These are phyloP conservation scores for Eleusine indica DNA, from an alignment of 176 grass and related monocot species.

Conservation along the genomic window DNA sequence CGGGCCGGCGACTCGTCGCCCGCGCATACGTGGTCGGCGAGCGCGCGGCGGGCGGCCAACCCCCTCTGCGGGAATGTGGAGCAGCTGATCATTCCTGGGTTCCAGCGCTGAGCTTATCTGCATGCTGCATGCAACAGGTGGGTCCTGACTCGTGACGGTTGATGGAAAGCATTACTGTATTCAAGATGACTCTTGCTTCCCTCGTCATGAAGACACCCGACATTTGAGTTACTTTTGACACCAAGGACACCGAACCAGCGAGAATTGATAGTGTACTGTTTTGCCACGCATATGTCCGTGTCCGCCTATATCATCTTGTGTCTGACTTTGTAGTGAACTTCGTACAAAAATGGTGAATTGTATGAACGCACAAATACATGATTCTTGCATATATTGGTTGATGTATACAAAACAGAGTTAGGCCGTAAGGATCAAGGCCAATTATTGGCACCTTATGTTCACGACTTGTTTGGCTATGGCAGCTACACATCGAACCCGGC, in stretches of 20 bases:
- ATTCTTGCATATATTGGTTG: neutral
- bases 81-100: neutral
- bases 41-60: neutral
- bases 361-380: too few relatives aligned
- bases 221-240: neutral
- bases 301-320: neutral
- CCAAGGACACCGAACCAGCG: neutral
- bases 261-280: neutral
- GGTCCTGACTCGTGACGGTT: neutral
- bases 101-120: constrained; percentile 3
- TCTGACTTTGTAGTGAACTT: neutral
- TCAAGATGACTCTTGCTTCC: neutral
- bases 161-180: neutral
- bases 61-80: neutral
- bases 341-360: neutral
- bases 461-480: neutral
- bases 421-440: neutral
- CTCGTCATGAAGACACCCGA: neutral
- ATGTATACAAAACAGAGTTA: neutral
- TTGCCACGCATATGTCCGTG: neutral
- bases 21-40: neutral
- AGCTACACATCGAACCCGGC: neutral
- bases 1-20: neutral
- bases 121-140: constrained; percentile 3
- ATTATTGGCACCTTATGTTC: neutral